phyloP scores from a whole-genome alignment of 2,329 filamentous ascomycete species.

The Parascedosporium putredinis region DNA sequence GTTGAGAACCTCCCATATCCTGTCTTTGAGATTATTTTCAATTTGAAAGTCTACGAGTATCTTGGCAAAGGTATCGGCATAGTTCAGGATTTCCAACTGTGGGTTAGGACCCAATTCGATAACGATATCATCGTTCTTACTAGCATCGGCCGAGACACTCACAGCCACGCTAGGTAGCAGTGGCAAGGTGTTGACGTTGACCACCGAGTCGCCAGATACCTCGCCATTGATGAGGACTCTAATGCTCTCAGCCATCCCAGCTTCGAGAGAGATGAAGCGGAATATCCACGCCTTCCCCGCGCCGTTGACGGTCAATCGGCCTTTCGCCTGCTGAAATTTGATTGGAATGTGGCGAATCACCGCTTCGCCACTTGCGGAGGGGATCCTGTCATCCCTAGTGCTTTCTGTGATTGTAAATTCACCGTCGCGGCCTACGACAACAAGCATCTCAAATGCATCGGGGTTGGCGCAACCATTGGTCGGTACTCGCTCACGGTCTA shows the following conservation, averaged over 20 bases:
- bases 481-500: conserved; percentile 33
- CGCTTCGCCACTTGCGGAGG: too few species aligned
- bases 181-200: background rate
- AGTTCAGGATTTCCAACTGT: conserved; percentile 12
- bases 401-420: conserved; percentile 40
- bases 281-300: conserved; percentile 9
- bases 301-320: conserved; percentile 7
- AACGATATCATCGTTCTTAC: background rate
- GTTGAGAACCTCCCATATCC: conserved; percentile 15
- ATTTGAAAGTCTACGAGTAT: conserved; percentile 18
- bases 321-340: conserved; percentile 9
- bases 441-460: conserved; percentile 34
- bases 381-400: conserved; percentile 7
- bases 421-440: conserved; percentile 36
- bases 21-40: conserved; percentile 17
- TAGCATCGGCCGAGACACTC: background rate
- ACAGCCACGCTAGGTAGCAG: background rate
- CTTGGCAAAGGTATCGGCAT: conserved; percentile 12
- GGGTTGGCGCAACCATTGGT: conserved; percentile 38
- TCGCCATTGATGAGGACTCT: background rate
- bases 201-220: background rate
- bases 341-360: conserved; percentile 7
- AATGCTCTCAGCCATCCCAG: too few species aligned
- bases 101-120: background rate
- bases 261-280: conserved; percentile 5